Percentiles rank a stretch among this genome's conserved stretches.
Evolutionary conservation across 495 filamentous ascomycete species (phyloP).

Genomic region (Lindgomyces ingoldianus): DNA sequence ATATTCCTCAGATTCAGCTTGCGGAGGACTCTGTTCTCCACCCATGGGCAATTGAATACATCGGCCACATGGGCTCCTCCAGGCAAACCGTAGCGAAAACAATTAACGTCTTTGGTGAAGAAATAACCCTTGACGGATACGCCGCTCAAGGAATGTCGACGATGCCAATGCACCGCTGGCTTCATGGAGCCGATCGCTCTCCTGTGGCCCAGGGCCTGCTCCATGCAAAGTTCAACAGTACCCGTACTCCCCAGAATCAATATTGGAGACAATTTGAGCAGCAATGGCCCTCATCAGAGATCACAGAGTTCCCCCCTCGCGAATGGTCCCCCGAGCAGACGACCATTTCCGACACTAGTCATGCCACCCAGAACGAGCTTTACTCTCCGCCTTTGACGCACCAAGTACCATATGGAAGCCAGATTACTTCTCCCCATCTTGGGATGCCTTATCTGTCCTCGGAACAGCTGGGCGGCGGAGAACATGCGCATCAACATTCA

Average conservation of each 20-base stretch:
- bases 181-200: slow-evolving; percentile 19
- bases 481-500: slow-evolving; percentile 1
- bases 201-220: slow-evolving; percentile 16
- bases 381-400: slow-evolving; percentile 13
- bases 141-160: not conserved
- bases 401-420: slow-evolving; percentile 2
- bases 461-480: slow-evolving; percentile 3
- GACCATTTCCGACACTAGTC: slow-evolving; percentile 20
- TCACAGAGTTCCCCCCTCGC: not conserved
- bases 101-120: not conserved
- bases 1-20: slow-evolving; percentile 32
- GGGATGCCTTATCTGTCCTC: slow-evolving; percentile 6
- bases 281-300: slow-evolving; percentile 7
- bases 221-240: slow-evolving; percentile 14
- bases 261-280: slow-evolving; percentile 12
- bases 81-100: not conserved
- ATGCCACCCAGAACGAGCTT: slow-evolving; percentile 23
- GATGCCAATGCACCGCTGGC: slow-evolving; percentile 34
- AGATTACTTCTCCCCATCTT: not conserved
- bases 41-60: slow-evolving; percentile 7
- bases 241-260: slow-evolving; percentile 2
- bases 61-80: slow-evolving; percentile 2
- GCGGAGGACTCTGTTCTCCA: slow-evolving; percentile 4
- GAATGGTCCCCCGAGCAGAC: slow-evolving; percentile 28
- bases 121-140: slow-evolving; percentile 2